Percentiles rank a stretch among this genome's conserved stretches.
Evolutionary conservation across 306 rosid genomes (phyloP).

Genomic region (Quercus variabilis): DNA sequence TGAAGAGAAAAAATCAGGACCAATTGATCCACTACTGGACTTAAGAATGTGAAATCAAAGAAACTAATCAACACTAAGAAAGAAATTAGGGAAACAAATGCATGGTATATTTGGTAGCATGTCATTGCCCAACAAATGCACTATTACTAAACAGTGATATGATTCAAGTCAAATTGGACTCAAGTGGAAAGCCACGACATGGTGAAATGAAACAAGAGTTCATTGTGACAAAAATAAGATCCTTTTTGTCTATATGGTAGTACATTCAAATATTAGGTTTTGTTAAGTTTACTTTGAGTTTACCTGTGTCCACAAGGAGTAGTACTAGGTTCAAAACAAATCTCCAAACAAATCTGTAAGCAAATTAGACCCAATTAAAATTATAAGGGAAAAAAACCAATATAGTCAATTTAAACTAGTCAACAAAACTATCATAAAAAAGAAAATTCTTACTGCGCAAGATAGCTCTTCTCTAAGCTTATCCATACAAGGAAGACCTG

Average conservation of each 20-base stretch:
- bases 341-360: conserved; percentile 83
- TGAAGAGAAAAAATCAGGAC: not conserved
- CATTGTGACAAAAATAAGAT: not conserved
- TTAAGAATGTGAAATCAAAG: not conserved
- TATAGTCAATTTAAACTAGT: not conserved
- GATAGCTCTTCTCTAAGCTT: conserved; percentile 93
- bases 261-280: not conserved
- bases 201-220: too few species aligned
- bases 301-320: conserved; percentile 99
- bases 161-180: too few species aligned
- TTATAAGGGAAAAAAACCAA: not conserved
- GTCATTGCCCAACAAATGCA: too few species aligned
- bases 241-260: not conserved
- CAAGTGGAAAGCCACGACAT: too few species aligned
- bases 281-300: not conserved
- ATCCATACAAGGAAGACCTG: conserved; percentile 72
- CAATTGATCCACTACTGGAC: not conserved
- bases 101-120: not conserved
- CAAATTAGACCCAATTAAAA: conserved; percentile 3
- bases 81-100: not conserved
- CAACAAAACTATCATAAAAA: not conserved
- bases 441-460: conserved; percentile 71
- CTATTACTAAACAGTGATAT: too few species aligned
- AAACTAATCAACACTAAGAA: not conserved
- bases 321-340: conserved; percentile 94